Base-by-base conservation (phyloP, 2,329 filamentous ascomycete species). In the Claviceps fusiformis region DNA sequence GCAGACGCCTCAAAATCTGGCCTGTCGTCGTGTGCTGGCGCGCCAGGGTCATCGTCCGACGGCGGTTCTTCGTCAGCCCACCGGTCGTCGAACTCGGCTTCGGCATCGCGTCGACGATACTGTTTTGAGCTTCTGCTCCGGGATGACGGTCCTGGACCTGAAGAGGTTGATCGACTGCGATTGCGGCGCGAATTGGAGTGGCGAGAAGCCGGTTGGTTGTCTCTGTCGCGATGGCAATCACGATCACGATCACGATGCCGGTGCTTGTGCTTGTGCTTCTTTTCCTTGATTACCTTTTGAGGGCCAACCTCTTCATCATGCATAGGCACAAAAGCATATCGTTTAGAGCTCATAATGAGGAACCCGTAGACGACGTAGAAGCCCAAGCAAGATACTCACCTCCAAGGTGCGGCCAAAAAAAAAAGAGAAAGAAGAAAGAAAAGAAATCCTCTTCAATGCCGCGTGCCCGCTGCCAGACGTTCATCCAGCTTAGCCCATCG, bases 31-130 rank as follows among this genome's bases (percentile, higher is more conserved):
- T 71, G 70, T 11, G 70, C 69, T 9, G 27, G 17, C 11, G 50
- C 45, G 35, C 71, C 73, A 5, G 68, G 65, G 6, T 60, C 64
- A 13, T 72, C 71, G 17, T 72, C 71, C 0, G 76, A 74, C 0
- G 68, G 66, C 31, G 73, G 73, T 61, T 88, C 86, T 64, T 91
- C 86, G 62, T 93, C 88, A 1, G 83, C 89, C 89, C 89, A 95
- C 54, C 87, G 75, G 63, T 90, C 86, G 50, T 90, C 86, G 60
- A 86, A 85, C 59, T 87, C 80, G 39, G 56, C 65, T 60, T 68
- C 64, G 60, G 68, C 58, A 59, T 71, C 67, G 65, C 69, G 68
- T 65, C 64, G 73, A 55, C 70, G 71, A 55, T 75, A 73, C 31
- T 71, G 67, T 57, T 73, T 76, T 2, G 71, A 66, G 17, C 67